Evolutionary conservation across 345 rosid genomes (phyloP).

Genomic region (Ailanthus altissimus): DNA sequence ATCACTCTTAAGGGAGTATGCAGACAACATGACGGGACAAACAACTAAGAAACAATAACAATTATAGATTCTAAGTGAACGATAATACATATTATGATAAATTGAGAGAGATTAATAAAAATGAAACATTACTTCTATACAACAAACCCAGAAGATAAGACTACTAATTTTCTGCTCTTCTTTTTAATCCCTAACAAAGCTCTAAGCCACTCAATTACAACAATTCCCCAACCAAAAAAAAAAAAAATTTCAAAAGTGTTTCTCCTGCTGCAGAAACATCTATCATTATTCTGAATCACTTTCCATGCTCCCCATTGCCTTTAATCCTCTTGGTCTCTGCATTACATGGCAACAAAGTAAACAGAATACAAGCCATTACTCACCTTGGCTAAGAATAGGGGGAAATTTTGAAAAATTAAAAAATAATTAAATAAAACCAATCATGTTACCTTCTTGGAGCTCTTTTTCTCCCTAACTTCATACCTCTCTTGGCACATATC

Average conservation of each 20-base stretch:
- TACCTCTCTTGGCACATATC: slow-evolving; percentile 83
- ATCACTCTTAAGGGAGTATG: background rate
- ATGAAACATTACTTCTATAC: slow-evolving; percentile 31
- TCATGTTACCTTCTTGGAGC: slow-evolving; percentile 57
- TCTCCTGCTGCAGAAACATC: slow-evolving; percentile 22
- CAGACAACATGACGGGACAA: background rate
- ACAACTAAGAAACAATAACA: background rate
- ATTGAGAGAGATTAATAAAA: slow-evolving; percentile 17
- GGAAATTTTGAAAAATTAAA: background rate
- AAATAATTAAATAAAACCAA: background rate
- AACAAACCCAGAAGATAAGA: slow-evolving; percentile 31
- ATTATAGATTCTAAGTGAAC: background rate
- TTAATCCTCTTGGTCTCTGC: slow-evolving; percentile 81
- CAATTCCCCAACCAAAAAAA: slow-evolving; percentile 22
- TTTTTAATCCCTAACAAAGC: background rate
- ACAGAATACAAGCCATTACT: background rate
- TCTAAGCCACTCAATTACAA: slow-evolving; percentile 21
- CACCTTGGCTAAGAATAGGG: background rate
- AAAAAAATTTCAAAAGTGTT: slow-evolving; percentile 6
- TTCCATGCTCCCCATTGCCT: slow-evolving; percentile 75
- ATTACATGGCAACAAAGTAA: slow-evolving; percentile 12
- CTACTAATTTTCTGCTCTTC: background rate
- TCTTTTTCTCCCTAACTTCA: slow-evolving; percentile 79
- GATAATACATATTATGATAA: no score
- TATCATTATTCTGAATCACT: slow-evolving; percentile 61